Base-by-base conservation (phyloP, 176 grass and related monocot genomes). In the Bolboschoenus planiculmis region DNA sequence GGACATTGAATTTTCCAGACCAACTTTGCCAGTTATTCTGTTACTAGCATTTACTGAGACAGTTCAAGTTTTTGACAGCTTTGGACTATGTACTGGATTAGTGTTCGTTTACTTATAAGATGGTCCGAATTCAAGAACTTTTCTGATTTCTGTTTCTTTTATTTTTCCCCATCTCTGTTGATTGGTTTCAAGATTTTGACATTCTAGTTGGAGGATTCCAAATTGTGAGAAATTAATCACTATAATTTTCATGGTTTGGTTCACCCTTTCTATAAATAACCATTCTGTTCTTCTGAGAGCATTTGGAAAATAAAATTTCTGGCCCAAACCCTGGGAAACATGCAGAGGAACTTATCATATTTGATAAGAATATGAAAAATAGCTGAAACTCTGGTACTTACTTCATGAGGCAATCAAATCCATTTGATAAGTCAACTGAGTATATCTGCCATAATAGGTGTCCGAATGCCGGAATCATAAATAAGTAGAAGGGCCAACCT, bases 401-500 rank as follows among this genome's bases (percentile, higher is more conserved):
- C 88, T 87, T 90, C 83, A 65, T 84, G 55, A 78, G 36, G 48
- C 88, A 90, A 11, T 90, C 88, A 73, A 37, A 72, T 63, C 71
- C 47, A 11, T 65, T 87, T 29, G 88, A 87, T 35, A 87, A 84
- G 73, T 90, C 85, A 77, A 90, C 88, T 8, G 85, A 66, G 15
- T 56, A 81, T 39, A 90, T 90, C 53, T 90, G 88, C 88, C 88
- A 90, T 76, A 48, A 71, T 84, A 87, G 70, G 51, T 90, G 88
- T 20, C 81, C 84, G 37, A 61, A 65, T 40, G 84, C 85, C 46
- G 80, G 71, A 62, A 81, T 63, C 39, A 90, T 60, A 76, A n/a
- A 81, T 76, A 74, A 33, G 83, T 90, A 90, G 36, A 63, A 90
- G 21, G 84, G 88, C 88, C 85, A 90, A 47, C 80, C 88, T 90